Evolutionary conservation across 148 eudicot genomes (phyloP).

Genomic region (Silene conica): DNA sequence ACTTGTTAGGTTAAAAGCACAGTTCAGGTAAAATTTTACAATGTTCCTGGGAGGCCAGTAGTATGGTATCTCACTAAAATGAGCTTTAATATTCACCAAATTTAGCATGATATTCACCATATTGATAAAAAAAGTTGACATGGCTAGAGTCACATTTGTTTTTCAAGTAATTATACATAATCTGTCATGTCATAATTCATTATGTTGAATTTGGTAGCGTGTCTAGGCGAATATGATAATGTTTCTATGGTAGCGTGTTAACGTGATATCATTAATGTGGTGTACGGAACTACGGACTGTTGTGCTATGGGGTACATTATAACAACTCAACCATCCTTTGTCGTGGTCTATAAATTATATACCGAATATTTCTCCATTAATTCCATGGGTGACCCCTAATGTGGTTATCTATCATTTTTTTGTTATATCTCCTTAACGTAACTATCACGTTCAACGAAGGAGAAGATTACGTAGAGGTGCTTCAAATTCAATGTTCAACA

Average conservation of each 20-base stretch:
- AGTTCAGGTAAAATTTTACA: background rate
- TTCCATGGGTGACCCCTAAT: background rate
- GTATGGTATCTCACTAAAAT: background rate
- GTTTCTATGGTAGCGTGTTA: background rate
- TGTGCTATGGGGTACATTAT: background rate
- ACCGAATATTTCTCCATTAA: background rate
- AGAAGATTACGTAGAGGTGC: constrained; percentile 65
- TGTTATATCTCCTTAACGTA: constrained; percentile 51
- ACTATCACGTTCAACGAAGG: constrained; percentile 71
- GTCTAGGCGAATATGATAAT: too few species aligned
- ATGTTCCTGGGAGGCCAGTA: background rate
- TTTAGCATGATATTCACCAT: background rate
- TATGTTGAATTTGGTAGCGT: too few species aligned
- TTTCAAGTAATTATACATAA: too few species aligned
- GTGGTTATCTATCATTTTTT: background rate
- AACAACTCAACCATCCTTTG: background rate
- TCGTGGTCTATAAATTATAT: background rate
- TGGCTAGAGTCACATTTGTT: background rate
- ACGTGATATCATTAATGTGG: background rate
- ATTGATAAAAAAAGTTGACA: background rate
- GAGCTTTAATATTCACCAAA: background rate
- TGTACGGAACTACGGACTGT: background rate
- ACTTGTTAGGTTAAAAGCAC: background rate
- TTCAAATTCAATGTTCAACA: constrained; percentile 51
- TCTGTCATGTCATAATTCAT: background rate